Evolutionary conservation across 2,329 filamentous ascomycete genomes (phyloP).

Genomic region (Hypoxylon sp.): DNA sequence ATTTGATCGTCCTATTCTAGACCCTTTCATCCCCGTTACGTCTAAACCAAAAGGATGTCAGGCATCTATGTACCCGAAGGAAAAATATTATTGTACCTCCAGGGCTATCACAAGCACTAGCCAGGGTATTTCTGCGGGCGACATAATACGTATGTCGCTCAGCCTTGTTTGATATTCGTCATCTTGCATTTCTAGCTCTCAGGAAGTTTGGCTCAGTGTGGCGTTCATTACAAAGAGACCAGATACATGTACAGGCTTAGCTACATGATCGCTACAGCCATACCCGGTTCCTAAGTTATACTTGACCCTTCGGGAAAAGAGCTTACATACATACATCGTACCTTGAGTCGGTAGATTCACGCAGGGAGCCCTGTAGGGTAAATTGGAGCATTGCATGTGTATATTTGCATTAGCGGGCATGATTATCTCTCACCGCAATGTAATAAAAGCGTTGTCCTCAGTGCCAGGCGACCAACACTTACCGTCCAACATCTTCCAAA

Average conservation of each 20-base stretch:
- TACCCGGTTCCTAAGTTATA: too few species aligned
- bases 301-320: neutral
- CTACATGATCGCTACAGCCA: too few species aligned
- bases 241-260: neutral
- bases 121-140: slow-evolving; percentile 21
- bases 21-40: slow-evolving; percentile 7
- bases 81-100: neutral
- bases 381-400: neutral
- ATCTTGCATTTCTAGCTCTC: slow-evolving; percentile 25
- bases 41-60: neutral
- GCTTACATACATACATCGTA: neutral
- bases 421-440: slow-evolving; percentile 12
- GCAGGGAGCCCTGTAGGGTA: neutral
- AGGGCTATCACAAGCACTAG: slow-evolving; percentile 5
- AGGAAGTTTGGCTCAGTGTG: neutral
- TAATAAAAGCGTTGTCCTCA: slow-evolving; percentile 3
- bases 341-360: neutral
- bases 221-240: neutral
- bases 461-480: slow-evolving; percentile 24
- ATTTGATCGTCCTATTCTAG: slow-evolving; percentile 21
- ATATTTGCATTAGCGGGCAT: neutral
- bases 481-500: neutral
- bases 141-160: slow-evolving; percentile 22
- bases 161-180: slow-evolving; percentile 36
- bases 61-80: neutral